Percentiles rank a stretch among this genome's conserved stretches.
These are phyloP conservation scores for Agarophyton chilense DNA, from an alignment of 23 red algal species.

Conservation along the genomic window DNA sequence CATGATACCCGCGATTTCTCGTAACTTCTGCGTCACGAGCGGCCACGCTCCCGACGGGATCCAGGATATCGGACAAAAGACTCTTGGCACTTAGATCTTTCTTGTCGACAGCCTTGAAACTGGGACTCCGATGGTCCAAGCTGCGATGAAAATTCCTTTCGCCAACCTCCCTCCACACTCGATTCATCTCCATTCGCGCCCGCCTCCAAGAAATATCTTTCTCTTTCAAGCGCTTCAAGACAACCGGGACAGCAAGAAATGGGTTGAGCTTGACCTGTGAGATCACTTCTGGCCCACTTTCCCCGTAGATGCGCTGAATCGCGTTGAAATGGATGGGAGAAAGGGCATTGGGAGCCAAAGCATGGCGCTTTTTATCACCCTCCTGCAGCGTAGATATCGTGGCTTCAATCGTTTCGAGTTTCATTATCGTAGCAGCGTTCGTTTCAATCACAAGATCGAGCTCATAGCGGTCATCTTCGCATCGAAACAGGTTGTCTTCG, in stretches of 20 bases:
- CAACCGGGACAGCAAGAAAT: constrained; percentile 85
- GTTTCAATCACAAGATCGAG: constrained; percentile 99
- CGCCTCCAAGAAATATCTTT: constrained; percentile 94
- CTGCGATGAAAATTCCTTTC: constrained; percentile 92
- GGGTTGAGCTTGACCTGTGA: constrained; percentile 91
- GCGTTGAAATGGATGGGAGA: constrained; percentile 82
- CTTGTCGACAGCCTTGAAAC: constrained; percentile 93
- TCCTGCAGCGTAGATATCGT: constrained; percentile 78
- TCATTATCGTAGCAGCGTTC: constrained; percentile 91
- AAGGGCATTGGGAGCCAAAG: constrained; percentile 80
- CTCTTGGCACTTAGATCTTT: constrained; percentile 77
- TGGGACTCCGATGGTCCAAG: constrained; percentile 88
- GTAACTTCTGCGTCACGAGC: constrained; percentile 63
- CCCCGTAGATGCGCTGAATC: constrained; percentile 96
- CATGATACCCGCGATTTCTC: constrained; percentile 52
- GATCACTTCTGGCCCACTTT: constrained; percentile 85
- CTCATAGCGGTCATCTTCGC: constrained; percentile 99
- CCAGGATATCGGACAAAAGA: constrained; percentile 70
- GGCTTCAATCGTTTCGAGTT: constrained; percentile 90
- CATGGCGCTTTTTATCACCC: constrained; percentile 87
- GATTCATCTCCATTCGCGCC: constrained; percentile 91
- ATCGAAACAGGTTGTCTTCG: constrained; percentile 94
- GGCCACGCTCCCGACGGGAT: constrained; percentile 50
- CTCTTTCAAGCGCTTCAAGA: constrained; percentile 81
- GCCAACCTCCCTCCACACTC: constrained; percentile 91